These are phyloP conservation scores for Bisporella sp. DNA, from an alignment of 2,329 filamentous ascomycete genomes.

Conservation along the genomic window DNA sequence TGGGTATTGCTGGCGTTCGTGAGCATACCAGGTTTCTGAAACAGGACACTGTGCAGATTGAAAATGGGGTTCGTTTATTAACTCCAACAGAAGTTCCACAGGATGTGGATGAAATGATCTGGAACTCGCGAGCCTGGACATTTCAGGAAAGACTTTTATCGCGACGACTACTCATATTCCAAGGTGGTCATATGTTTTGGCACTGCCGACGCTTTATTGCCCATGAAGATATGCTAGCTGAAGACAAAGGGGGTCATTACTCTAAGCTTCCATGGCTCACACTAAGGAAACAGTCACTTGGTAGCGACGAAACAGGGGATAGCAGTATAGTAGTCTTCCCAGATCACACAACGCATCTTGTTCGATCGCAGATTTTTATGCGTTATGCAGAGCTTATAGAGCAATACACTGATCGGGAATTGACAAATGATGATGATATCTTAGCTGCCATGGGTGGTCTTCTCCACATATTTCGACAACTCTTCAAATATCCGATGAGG, in stretches of 20 bases:
- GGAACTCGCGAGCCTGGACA: slow-evolving; percentile 15
- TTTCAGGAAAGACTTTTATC: slow-evolving; percentile 14
- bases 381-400: slow-evolving; percentile 18
- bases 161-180: slow-evolving; percentile 9
- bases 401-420: background rate
- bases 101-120: slow-evolving; percentile 16
- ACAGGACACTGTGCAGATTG: slow-evolving; percentile 4
- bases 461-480: slow-evolving; percentile 15
- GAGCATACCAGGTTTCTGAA: slow-evolving; percentile 1
- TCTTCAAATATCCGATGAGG: background rate
- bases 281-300: background rate
- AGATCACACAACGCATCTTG: slow-evolving; percentile 17
- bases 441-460: slow-evolving; percentile 19
- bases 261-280: background rate
- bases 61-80: slow-evolving; percentile 18
- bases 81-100: slow-evolving; percentile 19
- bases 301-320: background rate
- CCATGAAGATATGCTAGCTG: slow-evolving; percentile 15
- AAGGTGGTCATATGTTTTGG: slow-evolving; percentile 4
- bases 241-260: slow-evolving; percentile 12
- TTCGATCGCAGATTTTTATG: slow-evolving; percentile 29
- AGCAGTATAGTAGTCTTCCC: background rate
- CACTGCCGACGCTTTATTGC: slow-evolving; percentile 4
- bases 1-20: slow-evolving; percentile 2
- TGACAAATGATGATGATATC: background rate